A percentile compares a stretch with the other conserved stretches of the same genome.
Conservation (phyloP, 306 rosid species). For the Medicago truncatula region MtrunA17r5.0-ANR NC_053042.1:17477501-17478000, state of each 20-base stretch:
- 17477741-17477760: slow-evolving; percentile 91
- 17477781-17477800: slow-evolving; percentile 90
- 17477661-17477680: slow-evolving; percentile 91
- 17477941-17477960: slow-evolving; percentile 81
- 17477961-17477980: slow-evolving; percentile 90
- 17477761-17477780: slow-evolving; percentile 86
- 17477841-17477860: slow-evolving; percentile 45
- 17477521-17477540: too few relatives aligned
- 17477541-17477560: too few relatives aligned
- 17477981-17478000: slow-evolving; percentile 93
- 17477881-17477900: slow-evolving; percentile 89
- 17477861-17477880: slow-evolving; percentile 67
- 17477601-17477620: slow-evolving; percentile 43
- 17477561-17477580: too few relatives aligned
- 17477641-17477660: slow-evolving; percentile 97
- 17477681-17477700: slow-evolving; percentile 79
- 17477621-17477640: slow-evolving; percentile 79
- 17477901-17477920: slow-evolving; percentile 87
- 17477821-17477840: slow-evolving; percentile 89
- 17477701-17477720: slow-evolving; percentile 68
- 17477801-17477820: slow-evolving; percentile 94
- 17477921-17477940: slow-evolving; percentile 89
- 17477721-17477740: slow-evolving; percentile 62
- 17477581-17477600: not conserved
- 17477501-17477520: too few relatives aligned